Evolutionary conservation across 1,284 basidiomycete genomes (phyloP).

Genomic region (Coniophora puteana): DNA sequence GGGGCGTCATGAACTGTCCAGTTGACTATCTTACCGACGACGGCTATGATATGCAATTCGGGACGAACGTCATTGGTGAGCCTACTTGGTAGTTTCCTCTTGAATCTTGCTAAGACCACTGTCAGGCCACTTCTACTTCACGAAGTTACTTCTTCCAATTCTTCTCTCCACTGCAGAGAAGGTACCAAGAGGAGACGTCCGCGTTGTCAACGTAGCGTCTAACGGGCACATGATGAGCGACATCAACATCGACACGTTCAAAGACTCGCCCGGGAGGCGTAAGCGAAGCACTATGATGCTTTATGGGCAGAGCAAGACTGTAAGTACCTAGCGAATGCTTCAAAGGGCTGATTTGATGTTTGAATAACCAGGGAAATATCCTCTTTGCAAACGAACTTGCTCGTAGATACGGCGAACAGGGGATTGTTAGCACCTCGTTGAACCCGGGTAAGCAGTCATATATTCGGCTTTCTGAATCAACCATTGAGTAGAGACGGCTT

Average conservation of each 20-base stretch:
- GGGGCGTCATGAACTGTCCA: conserved; percentile 54
- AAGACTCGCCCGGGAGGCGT: conserved; percentile 18
- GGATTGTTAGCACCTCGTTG: conserved; percentile 6
- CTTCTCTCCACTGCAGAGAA: conserved; percentile 31
- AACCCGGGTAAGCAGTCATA: conserved; percentile 13
- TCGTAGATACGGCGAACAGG: conserved; percentile 3
- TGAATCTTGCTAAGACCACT: not conserved
- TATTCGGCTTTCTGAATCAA: no score
- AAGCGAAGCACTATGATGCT: conserved; percentile 19
- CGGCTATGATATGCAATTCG: conserved; percentile 62
- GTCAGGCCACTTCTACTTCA: conserved; percentile 41
- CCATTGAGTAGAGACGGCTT: no score
- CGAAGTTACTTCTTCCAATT: conserved; percentile 37
- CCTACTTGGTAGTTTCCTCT: not conserved
- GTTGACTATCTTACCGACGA: conserved; percentile 44
- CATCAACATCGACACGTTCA: conserved; percentile 22
- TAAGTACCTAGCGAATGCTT: conserved; percentile 10
- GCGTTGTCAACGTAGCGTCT: conserved; percentile 38
- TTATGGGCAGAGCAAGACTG: conserved; percentile 44
- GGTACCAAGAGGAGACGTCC: conserved; percentile 27
- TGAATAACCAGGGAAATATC: conserved; percentile 1
- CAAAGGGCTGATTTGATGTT: not conserved
- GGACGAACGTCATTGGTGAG: conserved; percentile 49
- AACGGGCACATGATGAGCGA: conserved; percentile 12
- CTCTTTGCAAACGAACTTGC: conserved; percentile 6